These are phyloP conservation scores for Gossypium arboreum DNA, from an alignment of 345 rosid species.

Conservation along the genomic window DNA sequence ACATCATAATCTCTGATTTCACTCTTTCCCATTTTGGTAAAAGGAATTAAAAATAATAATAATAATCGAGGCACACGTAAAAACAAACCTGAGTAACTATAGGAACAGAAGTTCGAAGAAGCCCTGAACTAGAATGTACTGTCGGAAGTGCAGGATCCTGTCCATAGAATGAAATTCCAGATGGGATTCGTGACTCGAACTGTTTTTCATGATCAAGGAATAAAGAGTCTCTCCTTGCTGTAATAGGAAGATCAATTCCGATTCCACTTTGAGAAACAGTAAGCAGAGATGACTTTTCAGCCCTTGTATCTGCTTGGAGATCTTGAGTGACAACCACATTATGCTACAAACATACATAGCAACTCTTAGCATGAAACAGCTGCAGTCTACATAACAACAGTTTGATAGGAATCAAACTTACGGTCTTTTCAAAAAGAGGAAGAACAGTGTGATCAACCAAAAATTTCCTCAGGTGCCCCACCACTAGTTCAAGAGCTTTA, in stretches of 20 bases:
- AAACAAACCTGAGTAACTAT: conserved; percentile 49
- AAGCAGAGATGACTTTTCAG: conserved; percentile 42
- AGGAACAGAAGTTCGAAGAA: conserved; percentile 49
- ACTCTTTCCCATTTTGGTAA: neutral
- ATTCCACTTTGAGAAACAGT: conserved; percentile 28
- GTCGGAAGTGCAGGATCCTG: conserved; percentile 50
- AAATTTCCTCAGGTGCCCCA: conserved; percentile 71
- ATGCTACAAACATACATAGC: conserved; percentile 27
- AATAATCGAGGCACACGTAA: neutral
- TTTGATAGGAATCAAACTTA: conserved; percentile 31
- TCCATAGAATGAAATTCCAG: conserved; percentile 55
- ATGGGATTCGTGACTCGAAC: conserved; percentile 43
- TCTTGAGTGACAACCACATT: conserved; percentile 46
- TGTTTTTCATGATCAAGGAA: conserved; percentile 51
- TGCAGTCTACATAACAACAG: neutral
- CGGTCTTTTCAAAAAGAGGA: conserved; percentile 75
- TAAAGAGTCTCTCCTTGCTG: conserved; percentile 51
- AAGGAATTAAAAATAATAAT: neutral
- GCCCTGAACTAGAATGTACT: conserved; percentile 39
- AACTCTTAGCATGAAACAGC: neutral
- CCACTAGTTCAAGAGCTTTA: conserved; percentile 62
- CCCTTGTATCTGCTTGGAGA: conserved; percentile 47
- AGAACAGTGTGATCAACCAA: conserved; percentile 75
- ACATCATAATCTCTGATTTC: neutral
- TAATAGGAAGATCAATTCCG: conserved; percentile 41